phyloP scores from a whole-genome alignment of 345 rosid species.

The Gossypium sturtianum region DNA sequence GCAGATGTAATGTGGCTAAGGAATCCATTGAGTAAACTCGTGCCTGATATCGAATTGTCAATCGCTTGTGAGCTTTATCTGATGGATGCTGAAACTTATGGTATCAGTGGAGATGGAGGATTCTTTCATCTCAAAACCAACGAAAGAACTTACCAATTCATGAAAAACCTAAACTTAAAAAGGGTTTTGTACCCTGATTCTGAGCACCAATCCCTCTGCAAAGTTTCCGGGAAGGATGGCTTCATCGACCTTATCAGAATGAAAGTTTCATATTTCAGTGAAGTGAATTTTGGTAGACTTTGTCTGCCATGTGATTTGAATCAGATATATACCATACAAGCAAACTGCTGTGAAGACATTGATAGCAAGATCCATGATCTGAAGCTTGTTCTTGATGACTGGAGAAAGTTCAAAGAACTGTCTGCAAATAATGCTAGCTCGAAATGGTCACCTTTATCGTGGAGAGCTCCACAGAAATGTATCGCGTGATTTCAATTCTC shows the following conservation, averaged over 20 bases:
- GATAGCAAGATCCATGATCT: slow-evolving; percentile 37
- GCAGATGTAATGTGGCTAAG: slow-evolving; percentile 55
- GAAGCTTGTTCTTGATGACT: slow-evolving; percentile 32
- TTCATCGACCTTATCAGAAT: neutral
- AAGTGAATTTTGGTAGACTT: slow-evolving; percentile 17
- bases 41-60: slow-evolving; percentile 3
- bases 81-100: neutral
- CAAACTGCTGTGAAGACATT: slow-evolving; percentile 34
- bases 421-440: neutral
- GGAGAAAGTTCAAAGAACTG: slow-evolving; percentile 21
- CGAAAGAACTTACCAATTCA: slow-evolving; percentile 16
- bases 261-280: neutral
- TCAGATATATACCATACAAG: slow-evolving; percentile 28
- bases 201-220: slow-evolving; percentile 15
- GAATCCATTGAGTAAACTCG: slow-evolving; percentile 34
- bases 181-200: slow-evolving; percentile 24
- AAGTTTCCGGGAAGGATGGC: neutral
- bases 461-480: slow-evolving; percentile 15
- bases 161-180: slow-evolving; percentile 10
- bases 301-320: slow-evolving; percentile 26
- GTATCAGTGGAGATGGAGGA: slow-evolving; percentile 23
- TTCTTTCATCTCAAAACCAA: slow-evolving; percentile 27
- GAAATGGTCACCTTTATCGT: neutral
- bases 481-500: neutral
- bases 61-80: slow-evolving; percentile 27